phyloP scores from a whole-genome alignment of 2,329 filamentous ascomycete species.

The Colletotrichum coccodes region DNA sequence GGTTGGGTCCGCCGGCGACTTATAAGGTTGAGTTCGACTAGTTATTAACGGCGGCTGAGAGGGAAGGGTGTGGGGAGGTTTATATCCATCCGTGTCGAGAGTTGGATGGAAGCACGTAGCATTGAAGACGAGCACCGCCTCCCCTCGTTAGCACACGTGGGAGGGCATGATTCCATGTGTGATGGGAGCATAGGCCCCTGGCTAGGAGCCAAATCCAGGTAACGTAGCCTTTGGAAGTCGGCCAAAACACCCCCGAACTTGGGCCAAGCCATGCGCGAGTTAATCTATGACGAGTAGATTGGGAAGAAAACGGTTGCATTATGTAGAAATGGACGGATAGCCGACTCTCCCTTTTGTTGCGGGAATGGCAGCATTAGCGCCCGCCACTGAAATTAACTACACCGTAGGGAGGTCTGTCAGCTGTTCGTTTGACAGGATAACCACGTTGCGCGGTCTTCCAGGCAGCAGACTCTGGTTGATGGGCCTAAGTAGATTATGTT shows the following conservation, averaged over 20 bases:
- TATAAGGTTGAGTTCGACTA: neutral
- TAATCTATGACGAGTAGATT: slow-evolving; percentile 26
- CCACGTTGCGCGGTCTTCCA: neutral
- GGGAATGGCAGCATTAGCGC: neutral
- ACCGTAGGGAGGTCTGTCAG: neutral
- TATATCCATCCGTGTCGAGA: neutral
- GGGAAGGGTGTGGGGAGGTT: neutral
- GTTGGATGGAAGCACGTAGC: neutral
- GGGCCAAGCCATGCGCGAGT: slow-evolving; percentile 5
- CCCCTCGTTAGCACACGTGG: neutral
- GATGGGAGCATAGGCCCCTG: neutral
- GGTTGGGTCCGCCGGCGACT: neutral
- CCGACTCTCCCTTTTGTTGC: neutral
- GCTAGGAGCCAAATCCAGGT: neutral
- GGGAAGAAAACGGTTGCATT: neutral
- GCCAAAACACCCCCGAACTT: neutral
- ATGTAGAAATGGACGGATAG: neutral
- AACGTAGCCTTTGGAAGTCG: neutral
- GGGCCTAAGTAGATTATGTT: neutral
- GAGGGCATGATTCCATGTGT: neutral
- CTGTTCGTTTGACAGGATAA: neutral
- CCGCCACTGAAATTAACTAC: neutral
- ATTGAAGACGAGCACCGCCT: neutral
- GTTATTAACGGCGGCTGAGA: neutral
- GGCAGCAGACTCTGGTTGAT: neutral